phyloP scores from a whole-genome alignment of 768 basidiomycete genomes.

The Mycena epipterygia region DNA sequence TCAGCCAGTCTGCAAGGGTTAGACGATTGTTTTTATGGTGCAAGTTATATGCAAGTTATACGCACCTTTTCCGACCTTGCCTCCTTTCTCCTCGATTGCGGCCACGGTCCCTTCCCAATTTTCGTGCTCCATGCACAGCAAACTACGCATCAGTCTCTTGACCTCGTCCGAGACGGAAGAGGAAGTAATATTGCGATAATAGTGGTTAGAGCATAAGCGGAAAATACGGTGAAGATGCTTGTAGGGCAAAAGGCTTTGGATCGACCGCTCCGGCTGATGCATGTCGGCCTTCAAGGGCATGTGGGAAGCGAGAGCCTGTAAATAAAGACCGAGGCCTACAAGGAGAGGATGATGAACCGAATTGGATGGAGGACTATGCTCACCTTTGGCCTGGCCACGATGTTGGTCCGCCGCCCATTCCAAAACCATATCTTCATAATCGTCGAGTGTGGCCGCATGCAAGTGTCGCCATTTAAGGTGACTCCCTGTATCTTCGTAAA shows the following conservation, averaged over 20 bases:
- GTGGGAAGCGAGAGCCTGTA: constrained; percentile 26
- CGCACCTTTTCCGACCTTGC: constrained; percentile 36
- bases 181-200: constrained; percentile 36
- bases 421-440: constrained; percentile 35
- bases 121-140: constrained; percentile 39
- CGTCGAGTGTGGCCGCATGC: constrained; percentile 22
- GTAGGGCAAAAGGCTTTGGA: constrained; percentile 34
- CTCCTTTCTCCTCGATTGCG: constrained; percentile 32
- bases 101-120: constrained; percentile 38
- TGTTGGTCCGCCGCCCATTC: constrained; percentile 39
- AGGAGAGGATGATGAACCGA: neutral
- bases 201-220: constrained; percentile 38
- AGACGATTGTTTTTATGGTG: neutral
- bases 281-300: constrained; percentile 30
- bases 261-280: constrained; percentile 32
- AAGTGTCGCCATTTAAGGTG: constrained; percentile 40
- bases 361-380: neutral
- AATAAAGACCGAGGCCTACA: constrained; percentile 42
- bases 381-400: constrained; percentile 37
- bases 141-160: constrained; percentile 38
- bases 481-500: constrained; percentile 38
- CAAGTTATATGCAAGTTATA: no score
- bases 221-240: constrained; percentile 41
- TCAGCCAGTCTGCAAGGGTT: neutral
- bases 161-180: constrained; percentile 28